phyloP scores from a whole-genome alignment of 2,329 filamentous ascomycete genomes.

The Eutypa lata region DNA sequence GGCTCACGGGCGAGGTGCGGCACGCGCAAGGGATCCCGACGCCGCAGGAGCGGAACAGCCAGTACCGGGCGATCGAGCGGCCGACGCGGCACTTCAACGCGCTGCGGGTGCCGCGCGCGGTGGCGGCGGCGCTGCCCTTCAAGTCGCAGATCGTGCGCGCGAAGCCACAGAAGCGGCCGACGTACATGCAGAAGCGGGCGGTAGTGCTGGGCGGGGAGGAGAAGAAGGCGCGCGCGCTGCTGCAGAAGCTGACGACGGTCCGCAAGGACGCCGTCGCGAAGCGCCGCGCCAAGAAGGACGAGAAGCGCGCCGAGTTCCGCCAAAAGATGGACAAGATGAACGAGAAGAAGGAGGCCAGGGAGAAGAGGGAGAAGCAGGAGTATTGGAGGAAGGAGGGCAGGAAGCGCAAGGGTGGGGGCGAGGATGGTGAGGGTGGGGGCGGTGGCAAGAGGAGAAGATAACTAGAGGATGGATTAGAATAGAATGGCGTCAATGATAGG shows the following conservation, averaged over 20 bases:
- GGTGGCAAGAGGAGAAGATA: constrained; percentile 6
- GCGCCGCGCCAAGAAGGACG: constrained; percentile 81
- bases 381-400: constrained; percentile 91
- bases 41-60: constrained; percentile 77
- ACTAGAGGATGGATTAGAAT: no score
- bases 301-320: constrained; percentile 74
- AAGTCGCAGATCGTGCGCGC: constrained; percentile 85
- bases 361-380: constrained; percentile 89
- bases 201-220: constrained; percentile 86
- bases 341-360: constrained; percentile 81
- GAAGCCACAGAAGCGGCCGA: constrained; percentile 74
- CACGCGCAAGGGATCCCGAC: constrained; percentile 71
- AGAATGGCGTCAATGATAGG: no score
- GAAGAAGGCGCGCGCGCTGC: constrained; percentile 79
- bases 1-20: constrained; percentile 87
- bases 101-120: constrained; percentile 70
- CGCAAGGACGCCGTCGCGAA: constrained; percentile 88
- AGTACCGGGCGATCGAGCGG: constrained; percentile 71
- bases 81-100: constrained; percentile 74
- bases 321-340: constrained; percentile 78
- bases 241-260: constrained; percentile 90
- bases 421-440: constrained; percentile 36
- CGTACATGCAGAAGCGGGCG: constrained; percentile 93
- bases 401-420: constrained; percentile 48
- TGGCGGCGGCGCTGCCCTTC: constrained; percentile 84